Evolutionary conservation across 2,329 filamentous ascomycete species (phyloP).

Genomic region (Diaporthe humulicola): DNA sequence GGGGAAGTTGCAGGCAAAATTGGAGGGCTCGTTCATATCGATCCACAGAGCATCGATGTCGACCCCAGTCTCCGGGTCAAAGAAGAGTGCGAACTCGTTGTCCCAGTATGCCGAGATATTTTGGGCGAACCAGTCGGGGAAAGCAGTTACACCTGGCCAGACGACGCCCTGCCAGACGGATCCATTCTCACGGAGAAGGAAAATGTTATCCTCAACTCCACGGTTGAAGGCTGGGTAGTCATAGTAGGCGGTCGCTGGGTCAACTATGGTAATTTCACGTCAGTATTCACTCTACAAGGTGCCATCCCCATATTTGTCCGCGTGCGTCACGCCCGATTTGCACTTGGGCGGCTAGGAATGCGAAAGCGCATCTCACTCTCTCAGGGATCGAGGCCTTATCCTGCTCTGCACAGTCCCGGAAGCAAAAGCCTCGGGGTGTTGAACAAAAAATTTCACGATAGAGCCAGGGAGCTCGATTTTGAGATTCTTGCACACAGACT

Average conservation of each 20-base stretch:
- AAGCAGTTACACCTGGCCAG: conserved; percentile 81
- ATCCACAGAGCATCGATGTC: conserved; percentile 86
- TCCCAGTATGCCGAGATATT: conserved; percentile 78
- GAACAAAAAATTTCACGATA: no score
- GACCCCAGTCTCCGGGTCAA: conserved; percentile 72
- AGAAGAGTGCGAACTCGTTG: conserved; percentile 75
- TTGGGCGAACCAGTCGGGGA: conserved; percentile 82
- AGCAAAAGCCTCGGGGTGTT: not conserved
- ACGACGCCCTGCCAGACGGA: conserved; percentile 74
- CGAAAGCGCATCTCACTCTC: not conserved
- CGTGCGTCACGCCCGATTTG: not conserved
- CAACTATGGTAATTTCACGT: conserved; percentile 82
- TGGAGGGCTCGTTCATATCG: conserved; percentile 72
- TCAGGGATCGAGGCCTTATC: no score
- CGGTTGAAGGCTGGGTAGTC: conserved; percentile 59
- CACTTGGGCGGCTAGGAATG: not conserved
- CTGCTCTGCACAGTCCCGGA: not conserved
- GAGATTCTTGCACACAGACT: not conserved
- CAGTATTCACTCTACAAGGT: conserved; percentile 74
- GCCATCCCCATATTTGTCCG: not conserved
- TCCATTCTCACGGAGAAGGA: conserved; percentile 66
- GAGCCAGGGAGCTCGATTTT: not conserved
- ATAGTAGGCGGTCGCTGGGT: conserved; percentile 71
- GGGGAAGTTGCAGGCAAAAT: conserved; percentile 66
- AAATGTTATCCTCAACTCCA: conserved; percentile 59